Percentiles rank a stretch among this genome's conserved stretches.
Evolutionary conservation across 768 basidiomycete species (phyloP).

Genomic region (Rhodocollybia butyracea): DNA sequence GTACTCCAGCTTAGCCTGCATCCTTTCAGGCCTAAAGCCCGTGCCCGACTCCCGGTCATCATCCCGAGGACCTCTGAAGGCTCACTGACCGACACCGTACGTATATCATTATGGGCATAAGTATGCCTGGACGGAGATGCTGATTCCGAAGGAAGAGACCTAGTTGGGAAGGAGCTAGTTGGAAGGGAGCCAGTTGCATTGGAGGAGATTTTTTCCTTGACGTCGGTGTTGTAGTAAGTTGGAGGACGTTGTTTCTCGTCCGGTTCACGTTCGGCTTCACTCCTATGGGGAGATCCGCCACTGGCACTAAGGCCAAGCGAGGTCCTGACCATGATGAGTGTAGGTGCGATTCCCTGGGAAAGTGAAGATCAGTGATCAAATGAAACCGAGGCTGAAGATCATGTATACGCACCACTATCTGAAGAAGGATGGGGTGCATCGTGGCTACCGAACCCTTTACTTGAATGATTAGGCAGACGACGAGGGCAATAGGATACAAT

Average conservation of each 20-base stretch:
- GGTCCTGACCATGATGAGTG: neutral
- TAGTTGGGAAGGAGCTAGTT: neutral
- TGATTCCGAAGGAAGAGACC: too few species aligned
- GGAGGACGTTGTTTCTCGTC: neutral
- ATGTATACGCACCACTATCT: neutral
- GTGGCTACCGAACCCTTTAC: neutral
- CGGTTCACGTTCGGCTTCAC: neutral
- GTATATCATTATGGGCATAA: too few species aligned
- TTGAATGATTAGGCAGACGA: slow-evolving; percentile 5
- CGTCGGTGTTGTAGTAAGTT: neutral
- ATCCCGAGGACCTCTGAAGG: neutral
- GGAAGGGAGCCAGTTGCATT: neutral
- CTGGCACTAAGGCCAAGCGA: neutral
- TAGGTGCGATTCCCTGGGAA: neutral
- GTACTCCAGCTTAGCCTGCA: neutral
- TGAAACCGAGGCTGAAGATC: neutral
- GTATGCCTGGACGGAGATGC: too few species aligned
- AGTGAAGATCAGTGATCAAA: neutral
- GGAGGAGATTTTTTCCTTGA: neutral
- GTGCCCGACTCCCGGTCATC: neutral
- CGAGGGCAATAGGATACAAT: slow-evolving; percentile 3
- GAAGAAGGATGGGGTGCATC: neutral
- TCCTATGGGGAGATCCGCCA: neutral
- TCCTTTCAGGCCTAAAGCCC: neutral
- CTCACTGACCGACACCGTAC: too few species aligned